phyloP scores from a whole-genome alignment of 306 rosid genomes.

The Cicer yamashitae region DNA sequence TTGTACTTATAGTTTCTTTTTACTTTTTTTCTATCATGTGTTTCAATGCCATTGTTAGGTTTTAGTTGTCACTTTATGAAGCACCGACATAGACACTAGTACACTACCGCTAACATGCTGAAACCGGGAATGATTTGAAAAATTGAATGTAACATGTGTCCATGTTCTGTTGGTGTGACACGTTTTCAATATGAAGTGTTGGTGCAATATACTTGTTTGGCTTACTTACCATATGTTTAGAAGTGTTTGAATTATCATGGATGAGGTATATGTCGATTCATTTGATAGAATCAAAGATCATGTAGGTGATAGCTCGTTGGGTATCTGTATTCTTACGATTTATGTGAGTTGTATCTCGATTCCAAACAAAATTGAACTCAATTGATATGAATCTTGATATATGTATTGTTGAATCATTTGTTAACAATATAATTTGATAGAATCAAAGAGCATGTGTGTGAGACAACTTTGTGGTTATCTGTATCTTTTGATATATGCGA shows the following conservation, averaged over 20 bases:
- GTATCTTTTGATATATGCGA: neutral
- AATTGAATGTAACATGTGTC: neutral
- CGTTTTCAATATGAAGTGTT: neutral
- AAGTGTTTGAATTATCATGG: neutral
- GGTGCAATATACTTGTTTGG: neutral
- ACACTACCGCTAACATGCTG: neutral
- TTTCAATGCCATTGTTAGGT: slow-evolving; percentile 8
- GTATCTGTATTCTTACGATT: too few species aligned
- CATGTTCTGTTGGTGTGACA: neutral
- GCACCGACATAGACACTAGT: neutral
- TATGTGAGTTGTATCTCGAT: neutral
- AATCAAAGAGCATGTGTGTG: neutral
- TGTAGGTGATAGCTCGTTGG: too few species aligned
- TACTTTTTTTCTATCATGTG: neutral
- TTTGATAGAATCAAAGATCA: too few species aligned
- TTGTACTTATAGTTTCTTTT: neutral
- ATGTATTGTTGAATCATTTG: neutral
- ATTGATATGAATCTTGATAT: neutral
- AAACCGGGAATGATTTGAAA: neutral
- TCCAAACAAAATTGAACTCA: neutral
- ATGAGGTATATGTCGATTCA: neutral
- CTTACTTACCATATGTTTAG: neutral
- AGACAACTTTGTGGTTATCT: neutral
- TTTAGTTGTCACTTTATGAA: neutral
- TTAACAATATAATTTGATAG: neutral